Evolutionary conservation across 163 green algal species (phyloP), one percentile per base, ranked within the genome.

Genomic region (Scenedesmus sp.): DNA sequence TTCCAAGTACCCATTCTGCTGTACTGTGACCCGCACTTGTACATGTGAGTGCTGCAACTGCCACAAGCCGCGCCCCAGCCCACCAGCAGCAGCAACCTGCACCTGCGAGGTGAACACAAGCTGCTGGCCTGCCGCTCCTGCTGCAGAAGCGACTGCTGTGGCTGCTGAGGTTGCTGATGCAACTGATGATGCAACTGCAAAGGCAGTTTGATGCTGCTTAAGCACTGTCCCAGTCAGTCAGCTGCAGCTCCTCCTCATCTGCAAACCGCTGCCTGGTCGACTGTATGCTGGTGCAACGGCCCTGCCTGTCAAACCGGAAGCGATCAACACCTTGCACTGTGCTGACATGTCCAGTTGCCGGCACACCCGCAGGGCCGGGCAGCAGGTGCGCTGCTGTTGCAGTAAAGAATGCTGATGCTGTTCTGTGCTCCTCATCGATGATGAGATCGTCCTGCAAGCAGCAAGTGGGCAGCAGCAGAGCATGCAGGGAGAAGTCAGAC

Each of bases 331-430:
- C 87, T 22, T 61, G 40, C 44, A 91, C 87, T 33, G 40, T 80
- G 49, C 72, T 86, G 30, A 91, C 87, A 40, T 42, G 30, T 24
- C 87, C 87, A 3, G 87, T 91, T 49, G 87, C 87, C 37, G 73
- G 76, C 22, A 35, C 46, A 4, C 87, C 87, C 7, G 85, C 85
- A 18, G 12, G 43, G 73, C 76, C 61, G 1, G 87, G 87, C n/a
- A 91, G 87, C 53, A 91, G 78, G 44, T 91, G 73, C 12, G 87
- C 87, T 73, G 87, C 87, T 44, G 76, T 86, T 61, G 76, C 87
- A 2, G 51, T 80, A 40, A 70, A 91, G 76, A 68, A 59, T 12
- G 53, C 87, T 46, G 80, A 56, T 40, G 72, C 87, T 35, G 73
- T 86, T 26, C 82, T 46, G 33, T 22, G n/a, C 35, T 73, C 40